These are phyloP conservation scores for Sisymbrium altissimum DNA, from an alignment of 345 rosid genomes.

Conservation along the genomic window DNA sequence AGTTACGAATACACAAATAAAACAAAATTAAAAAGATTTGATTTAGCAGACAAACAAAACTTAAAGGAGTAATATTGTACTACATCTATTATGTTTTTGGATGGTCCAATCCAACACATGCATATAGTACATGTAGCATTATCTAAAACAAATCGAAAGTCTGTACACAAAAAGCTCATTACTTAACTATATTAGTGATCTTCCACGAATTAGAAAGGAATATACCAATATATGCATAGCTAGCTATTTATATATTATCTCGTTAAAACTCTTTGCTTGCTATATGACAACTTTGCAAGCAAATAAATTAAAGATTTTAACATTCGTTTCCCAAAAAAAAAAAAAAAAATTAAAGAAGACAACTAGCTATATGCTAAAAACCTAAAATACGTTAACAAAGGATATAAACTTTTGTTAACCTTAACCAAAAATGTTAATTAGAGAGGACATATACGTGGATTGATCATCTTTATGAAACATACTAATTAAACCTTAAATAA, in stretches of 20 bases:
- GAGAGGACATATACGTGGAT: not conserved
- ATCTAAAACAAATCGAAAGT: not conserved
- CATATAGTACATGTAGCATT: not conserved
- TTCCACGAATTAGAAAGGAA: conserved; percentile 13
- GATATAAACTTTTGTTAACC: not conserved
- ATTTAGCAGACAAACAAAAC: not conserved
- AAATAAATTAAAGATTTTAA: not conserved
- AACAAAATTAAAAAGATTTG: not conserved
- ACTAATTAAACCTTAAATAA: not conserved
- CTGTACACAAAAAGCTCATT: conserved; percentile 7
- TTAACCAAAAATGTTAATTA: not conserved
- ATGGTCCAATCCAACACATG: not conserved
- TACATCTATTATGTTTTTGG: not conserved
- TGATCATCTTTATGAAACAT: not conserved
- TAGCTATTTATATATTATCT: not conserved
- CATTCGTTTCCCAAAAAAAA: no score
- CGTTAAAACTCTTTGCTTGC: not conserved
- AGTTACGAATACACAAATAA: not conserved
- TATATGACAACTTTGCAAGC: conserved; percentile 24
- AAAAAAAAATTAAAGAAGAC: no score
- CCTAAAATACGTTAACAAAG: not conserved
- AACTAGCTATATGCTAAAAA: not conserved
- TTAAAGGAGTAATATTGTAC: not conserved
- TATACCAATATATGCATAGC: conserved; percentile 9
- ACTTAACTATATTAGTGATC: not conserved